Evolutionary conservation across 2,329 filamentous ascomycete species (phyloP).

Genomic region (Fusarium irregulare): DNA sequence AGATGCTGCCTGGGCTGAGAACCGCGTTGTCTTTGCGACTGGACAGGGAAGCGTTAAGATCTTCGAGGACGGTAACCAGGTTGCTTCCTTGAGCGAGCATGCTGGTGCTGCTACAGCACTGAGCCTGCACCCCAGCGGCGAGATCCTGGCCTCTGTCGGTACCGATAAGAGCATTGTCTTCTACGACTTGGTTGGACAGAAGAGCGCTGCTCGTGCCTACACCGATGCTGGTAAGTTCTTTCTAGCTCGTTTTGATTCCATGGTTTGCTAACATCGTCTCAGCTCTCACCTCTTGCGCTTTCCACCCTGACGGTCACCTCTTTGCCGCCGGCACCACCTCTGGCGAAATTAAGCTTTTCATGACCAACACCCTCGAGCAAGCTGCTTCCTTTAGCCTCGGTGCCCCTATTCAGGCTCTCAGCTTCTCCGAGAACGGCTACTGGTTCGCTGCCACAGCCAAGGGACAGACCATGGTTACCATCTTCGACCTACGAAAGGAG

Average conservation of each 20-base stretch:
- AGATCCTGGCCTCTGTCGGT: constrained; percentile 87
- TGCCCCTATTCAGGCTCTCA: constrained; percentile 77
- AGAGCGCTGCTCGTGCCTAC: constrained; percentile 81
- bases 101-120: constrained; percentile 83
- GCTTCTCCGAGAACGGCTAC: constrained; percentile 96
- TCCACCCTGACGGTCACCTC: constrained; percentile 97
- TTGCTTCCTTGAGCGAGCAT: constrained; percentile 80
- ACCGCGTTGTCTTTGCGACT: constrained; percentile 78
- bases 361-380: constrained; percentile 81
- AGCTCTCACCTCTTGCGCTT: constrained; percentile 82
- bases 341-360: constrained; percentile 88
- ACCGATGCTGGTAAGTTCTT: constrained; percentile 77
- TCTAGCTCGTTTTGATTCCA: neutral
- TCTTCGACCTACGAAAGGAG: constrained; percentile 94
- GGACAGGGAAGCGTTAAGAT: constrained; percentile 83
- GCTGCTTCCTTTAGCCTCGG: constrained; percentile 79
- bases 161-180: constrained; percentile 92
- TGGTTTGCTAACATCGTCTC: constrained; percentile 23
- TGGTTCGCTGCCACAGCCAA: constrained; percentile 90
- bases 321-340: constrained; percentile 84
- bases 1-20: constrained; percentile 70
- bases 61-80: constrained; percentile 76
- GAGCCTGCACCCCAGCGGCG: constrained; percentile 83
- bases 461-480: constrained; percentile 80
- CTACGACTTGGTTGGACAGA: constrained; percentile 78